Conservation (phyloP, 2,329 filamentous ascomycete species). For the Penicillium sp. region DNA sequence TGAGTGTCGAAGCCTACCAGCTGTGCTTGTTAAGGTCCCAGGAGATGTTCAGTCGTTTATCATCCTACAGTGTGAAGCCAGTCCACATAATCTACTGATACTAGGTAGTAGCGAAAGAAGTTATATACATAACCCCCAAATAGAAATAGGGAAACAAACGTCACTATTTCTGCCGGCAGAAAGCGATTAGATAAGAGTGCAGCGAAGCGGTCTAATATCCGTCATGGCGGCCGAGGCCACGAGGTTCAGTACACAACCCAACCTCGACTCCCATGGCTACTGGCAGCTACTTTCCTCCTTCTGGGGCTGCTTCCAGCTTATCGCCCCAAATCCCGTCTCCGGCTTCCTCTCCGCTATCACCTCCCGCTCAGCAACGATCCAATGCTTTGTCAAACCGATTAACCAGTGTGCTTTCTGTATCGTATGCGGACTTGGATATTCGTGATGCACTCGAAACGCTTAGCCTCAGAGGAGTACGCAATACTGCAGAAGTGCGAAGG, state of each 20-base stretch:
- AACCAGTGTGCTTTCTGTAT: slow-evolving; percentile 83
- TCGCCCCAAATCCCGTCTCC: slow-evolving; percentile 29
- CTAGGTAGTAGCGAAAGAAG: no score
- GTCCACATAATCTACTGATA: no score
- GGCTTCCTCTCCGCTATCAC: slow-evolving; percentile 36
- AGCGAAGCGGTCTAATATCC: not conserved
- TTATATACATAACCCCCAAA: no score
- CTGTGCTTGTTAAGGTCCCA: no score
- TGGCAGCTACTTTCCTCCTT: slow-evolving; percentile 37
- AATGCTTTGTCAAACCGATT: slow-evolving; percentile 82
- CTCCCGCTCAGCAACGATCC: slow-evolving; percentile 40
- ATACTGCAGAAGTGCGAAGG: slow-evolving; percentile 77
- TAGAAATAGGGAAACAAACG: not conserved
- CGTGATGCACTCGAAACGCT: slow-evolving; percentile 80
- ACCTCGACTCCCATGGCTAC: slow-evolving; percentile 32
- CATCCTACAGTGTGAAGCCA: no score
- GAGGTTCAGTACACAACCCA: not conserved
- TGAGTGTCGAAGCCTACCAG: no score
- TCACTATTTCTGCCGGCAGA: not conserved
- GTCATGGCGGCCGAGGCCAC: not conserved
- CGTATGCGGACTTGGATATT: slow-evolving; percentile 91
- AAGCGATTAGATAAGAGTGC: not conserved
- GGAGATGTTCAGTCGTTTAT: no score
- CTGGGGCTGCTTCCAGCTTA: slow-evolving; percentile 29
- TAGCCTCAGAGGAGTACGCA: slow-evolving; percentile 72